Evolutionary conservation across 495 filamentous ascomycete genomes (phyloP).

Genomic region (Articulospora tetracladia): DNA sequence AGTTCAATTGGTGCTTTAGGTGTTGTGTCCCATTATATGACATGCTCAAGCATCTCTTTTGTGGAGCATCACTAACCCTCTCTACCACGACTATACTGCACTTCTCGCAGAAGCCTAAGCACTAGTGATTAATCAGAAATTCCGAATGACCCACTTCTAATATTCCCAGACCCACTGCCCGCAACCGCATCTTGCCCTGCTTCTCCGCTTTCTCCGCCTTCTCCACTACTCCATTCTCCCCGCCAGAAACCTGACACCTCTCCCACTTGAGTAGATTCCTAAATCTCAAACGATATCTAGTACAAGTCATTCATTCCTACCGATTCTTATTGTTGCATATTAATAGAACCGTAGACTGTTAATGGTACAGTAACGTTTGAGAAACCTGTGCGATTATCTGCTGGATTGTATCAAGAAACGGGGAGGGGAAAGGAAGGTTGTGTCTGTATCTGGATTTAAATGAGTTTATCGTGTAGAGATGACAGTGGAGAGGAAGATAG

Average conservation of each 20-base stretch:
- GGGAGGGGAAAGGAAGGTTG: not conserved
- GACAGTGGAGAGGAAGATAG: not conserved
- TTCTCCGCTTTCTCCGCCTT: not conserved
- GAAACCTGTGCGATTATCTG: not conserved
- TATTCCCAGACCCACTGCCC: not conserved
- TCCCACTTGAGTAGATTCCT: not conserved
- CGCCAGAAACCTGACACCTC: not conserved
- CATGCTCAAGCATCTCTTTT: not conserved
- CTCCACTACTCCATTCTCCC: not conserved
- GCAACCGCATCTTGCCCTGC: not conserved
- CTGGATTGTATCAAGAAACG: not conserved
- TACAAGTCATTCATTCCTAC: not conserved
- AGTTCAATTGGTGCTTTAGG: not conserved
- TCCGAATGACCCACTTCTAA: not conserved
- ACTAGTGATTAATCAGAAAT: not conserved
- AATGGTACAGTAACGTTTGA: too few species aligned
- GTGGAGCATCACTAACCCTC: not conserved
- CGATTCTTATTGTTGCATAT: not conserved
- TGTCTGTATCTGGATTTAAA: not conserved
- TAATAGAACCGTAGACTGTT: not conserved
- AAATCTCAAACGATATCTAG: not conserved
- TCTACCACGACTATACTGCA: not conserved
- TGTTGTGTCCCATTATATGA: not conserved
- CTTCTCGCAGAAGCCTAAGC: not conserved
- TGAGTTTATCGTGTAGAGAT: not conserved